These are phyloP conservation scores for Melaleuca quinquenervia DNA, from an alignment of 345 rosid genomes.

Conservation along the genomic window DNA sequence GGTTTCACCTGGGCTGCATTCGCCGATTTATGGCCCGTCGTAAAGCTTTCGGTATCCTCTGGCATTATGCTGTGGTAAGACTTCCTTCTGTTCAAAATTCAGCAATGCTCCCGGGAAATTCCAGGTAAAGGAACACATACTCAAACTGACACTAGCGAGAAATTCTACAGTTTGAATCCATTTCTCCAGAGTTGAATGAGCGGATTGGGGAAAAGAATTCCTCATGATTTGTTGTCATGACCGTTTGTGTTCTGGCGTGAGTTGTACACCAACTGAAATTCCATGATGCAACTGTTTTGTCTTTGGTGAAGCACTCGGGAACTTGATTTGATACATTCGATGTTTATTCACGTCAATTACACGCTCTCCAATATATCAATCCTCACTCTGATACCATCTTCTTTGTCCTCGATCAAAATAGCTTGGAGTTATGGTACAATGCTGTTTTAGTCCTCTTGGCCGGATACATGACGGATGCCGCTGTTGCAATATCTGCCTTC, in stretches of 20 bases:
- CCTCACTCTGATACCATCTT: background rate
- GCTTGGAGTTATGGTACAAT: conserved; percentile 28
- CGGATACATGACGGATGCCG: conserved; percentile 26
- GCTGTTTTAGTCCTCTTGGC: conserved; percentile 18
- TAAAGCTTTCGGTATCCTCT: conserved; percentile 31
- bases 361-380: background rate
- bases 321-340: background rate
- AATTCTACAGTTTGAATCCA: background rate
- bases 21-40: conserved; percentile 7
- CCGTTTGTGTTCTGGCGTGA: background rate
- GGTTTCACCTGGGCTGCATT: conserved; percentile 17
- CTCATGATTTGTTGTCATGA: background rate
- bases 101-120: background rate
- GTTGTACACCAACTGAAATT: background rate
- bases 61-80: conserved; percentile 58
- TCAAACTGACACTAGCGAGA: background rate
- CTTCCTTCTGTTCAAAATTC: background rate
- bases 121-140: background rate
- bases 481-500: conserved; percentile 22
- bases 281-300: background rate
- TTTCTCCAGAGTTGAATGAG: background rate
- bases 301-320: background rate
- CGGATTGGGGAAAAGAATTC: background rate
- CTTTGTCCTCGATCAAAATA: background rate
- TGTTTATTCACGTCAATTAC: background rate